Evolutionary conservation across 75 land plant species (phyloP).

Genomic region (Chamaecyparis obtusa): DNA sequence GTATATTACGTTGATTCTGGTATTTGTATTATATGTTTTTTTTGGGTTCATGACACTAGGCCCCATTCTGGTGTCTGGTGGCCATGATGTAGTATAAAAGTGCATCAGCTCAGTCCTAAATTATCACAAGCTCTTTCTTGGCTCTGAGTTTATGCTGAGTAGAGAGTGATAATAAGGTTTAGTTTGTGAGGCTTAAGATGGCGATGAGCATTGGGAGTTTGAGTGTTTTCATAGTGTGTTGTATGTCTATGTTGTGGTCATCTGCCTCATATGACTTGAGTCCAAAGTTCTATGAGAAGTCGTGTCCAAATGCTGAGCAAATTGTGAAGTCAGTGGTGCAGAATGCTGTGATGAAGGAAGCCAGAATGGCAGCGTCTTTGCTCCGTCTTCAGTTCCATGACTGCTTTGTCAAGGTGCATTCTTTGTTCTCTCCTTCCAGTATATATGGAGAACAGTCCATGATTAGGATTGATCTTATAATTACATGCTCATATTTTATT

Average conservation of each 20-base stretch:
- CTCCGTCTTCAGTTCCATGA: background rate
- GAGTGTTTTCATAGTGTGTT: background rate
- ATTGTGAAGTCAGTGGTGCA: background rate
- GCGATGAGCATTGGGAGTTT: too few species aligned
- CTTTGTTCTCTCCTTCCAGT: background rate
- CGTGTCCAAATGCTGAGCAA: background rate
- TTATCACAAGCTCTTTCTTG: background rate
- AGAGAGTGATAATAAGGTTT: background rate
- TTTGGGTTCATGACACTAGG: too few species aligned
- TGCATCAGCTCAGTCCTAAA: background rate
- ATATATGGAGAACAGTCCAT: too few species aligned
- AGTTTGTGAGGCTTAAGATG: background rate
- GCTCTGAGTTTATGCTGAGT: background rate
- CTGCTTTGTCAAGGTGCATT: background rate
- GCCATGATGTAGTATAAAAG: too few species aligned
- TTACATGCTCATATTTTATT: too few species aligned
- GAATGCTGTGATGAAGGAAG: constrained; percentile 7
- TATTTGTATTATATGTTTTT: too few species aligned
- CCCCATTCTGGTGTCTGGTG: too few species aligned
- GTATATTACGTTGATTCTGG: too few species aligned
- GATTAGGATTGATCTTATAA: too few species aligned
- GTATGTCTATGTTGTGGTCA: background rate
- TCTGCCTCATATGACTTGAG: background rate
- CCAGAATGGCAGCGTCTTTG: background rate
- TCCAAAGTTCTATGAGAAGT: background rate